Percentiles rank a stretch among this genome's conserved stretches.
phyloP scores from a whole-genome alignment of 805 yeast genomes.

The Teunomyces lycoperdinae region DNA sequence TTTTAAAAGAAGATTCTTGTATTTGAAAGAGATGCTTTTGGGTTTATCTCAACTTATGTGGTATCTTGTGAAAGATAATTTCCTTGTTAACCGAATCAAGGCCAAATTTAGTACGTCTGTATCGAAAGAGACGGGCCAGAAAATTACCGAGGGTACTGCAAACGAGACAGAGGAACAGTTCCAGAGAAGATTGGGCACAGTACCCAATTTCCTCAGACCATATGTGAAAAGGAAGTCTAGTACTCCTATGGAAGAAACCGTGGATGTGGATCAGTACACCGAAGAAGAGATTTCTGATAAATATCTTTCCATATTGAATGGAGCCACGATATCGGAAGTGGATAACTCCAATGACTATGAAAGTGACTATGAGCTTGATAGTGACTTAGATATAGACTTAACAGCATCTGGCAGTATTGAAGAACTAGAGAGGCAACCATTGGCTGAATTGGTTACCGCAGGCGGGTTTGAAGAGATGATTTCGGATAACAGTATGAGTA shows the following conservation, averaged over 20 bases:
- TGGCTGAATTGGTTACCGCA: constrained; percentile 22
- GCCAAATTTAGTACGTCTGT: neutral
- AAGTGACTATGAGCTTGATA: constrained; percentile 7
- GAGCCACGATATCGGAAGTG: constrained; percentile 32
- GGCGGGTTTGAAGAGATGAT: constrained; percentile 26
- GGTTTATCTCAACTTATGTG: constrained; percentile 20
- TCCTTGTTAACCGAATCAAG: neutral
- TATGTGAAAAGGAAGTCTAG: constrained; percentile 22
- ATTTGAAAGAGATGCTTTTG: constrained; percentile 17
- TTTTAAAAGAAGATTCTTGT: constrained; percentile 17
- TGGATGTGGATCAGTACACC: constrained; percentile 14
- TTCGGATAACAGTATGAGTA: constrained; percentile 12
- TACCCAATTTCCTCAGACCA: constrained; percentile 28
- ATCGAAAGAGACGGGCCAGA: neutral
- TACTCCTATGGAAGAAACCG: neutral
- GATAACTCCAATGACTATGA: constrained; percentile 34
- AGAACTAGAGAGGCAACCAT: neutral
- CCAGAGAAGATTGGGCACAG: constrained; percentile 6
- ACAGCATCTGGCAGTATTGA: neutral
- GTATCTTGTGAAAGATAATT: constrained; percentile 11
- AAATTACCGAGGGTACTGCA: neutral
- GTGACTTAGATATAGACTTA: constrained; percentile 1
- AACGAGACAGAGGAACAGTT: constrained; percentile 6
- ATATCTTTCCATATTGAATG: constrained; percentile 22
- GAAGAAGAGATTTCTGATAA: constrained; percentile 19